Evolutionary conservation across 768 basidiomycete species (phyloP), one percentile per base, ranked within the genome.

Genomic region (Hypholoma fasciculare): DNA sequence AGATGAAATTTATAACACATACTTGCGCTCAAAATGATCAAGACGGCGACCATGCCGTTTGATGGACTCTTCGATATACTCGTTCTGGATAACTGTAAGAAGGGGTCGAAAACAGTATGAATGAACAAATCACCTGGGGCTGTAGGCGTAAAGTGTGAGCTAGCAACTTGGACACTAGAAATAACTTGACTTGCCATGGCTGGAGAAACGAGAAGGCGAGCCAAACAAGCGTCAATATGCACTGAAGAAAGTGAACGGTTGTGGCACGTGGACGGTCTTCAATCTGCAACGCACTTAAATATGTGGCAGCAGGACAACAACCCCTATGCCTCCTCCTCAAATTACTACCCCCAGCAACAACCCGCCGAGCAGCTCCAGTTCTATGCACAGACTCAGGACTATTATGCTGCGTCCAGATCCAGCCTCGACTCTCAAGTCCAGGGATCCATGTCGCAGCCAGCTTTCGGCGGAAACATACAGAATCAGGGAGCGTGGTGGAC

Each of bases 21-120:
- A 96, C 94, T 90, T 96, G 68, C 87, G 85, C 80, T 99, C 97
- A 74, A 90, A 95, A 74, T 96, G 86, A 79, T 99, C 96, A 79
- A 98, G 78, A 69, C 95, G 86, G 64, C 95, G 85, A 71, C 96
- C 96, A 84, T 98, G 92, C 53, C 94, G 89, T 77, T 94, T 95
- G 74, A 98, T 96, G 70, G 93, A 91, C 80, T 99, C 96, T 74
- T 98, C 96, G 74, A 99, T 98, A 74, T 98, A 98, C 73, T 98
- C 96, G 82, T 98, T 98, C 93, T 99, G 56, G 37, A 39, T 51
- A 40, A 52, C 11, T 48, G 23, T 27, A 27, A 52, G 36, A 37
- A 56, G 42, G 47, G 20, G 37, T 38, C 19, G 23, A 52, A n/a
- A 17, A 55, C 19, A 11, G n/a, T 16, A 40, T 37, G 47, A 13